Evolutionary conservation across 768 basidiomycete genomes (phyloP).

Genomic region (Tulasnella sp.): DNA sequence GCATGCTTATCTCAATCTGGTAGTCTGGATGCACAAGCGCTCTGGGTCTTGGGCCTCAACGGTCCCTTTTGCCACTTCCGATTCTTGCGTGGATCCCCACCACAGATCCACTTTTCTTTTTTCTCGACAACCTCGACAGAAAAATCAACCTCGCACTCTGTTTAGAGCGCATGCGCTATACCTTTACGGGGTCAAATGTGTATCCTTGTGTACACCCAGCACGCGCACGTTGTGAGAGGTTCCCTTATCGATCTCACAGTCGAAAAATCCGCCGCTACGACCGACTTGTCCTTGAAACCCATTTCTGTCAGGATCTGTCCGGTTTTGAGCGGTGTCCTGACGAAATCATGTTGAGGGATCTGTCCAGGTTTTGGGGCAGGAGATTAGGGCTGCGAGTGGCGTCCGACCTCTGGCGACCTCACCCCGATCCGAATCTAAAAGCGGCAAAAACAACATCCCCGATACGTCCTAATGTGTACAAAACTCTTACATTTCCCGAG

Average conservation of each 20-base stretch:
- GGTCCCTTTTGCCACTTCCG: neutral
- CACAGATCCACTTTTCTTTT: neutral
- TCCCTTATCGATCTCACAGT: slow-evolving; percentile 7
- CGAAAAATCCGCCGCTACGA: slow-evolving; percentile 1
- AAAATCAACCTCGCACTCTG: neutral
- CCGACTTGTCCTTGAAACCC: neutral
- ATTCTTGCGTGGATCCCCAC: neutral
- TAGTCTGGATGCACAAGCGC: neutral
- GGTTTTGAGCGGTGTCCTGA: neutral
- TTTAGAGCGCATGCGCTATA: slow-evolving; percentile 1
- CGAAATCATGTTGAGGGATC: neutral
- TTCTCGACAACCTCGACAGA: neutral
- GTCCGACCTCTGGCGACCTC: neutral
- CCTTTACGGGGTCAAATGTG: slow-evolving; percentile 9
- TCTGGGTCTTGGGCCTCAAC: neutral
- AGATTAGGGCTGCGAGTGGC: neutral
- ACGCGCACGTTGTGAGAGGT: slow-evolving; percentile 4
- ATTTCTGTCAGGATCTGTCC: neutral
- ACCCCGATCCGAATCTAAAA: slow-evolving; percentile 4
- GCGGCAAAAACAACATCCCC: neutral
- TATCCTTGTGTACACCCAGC: slow-evolving; percentile 9
- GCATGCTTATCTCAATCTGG: slow-evolving; percentile 6
- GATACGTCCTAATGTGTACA: slow-evolving; percentile 7
- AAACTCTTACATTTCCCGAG: slow-evolving; percentile 5
- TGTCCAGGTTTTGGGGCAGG: neutral